Conservation (phyloP, 1,284 basidiomycete species). For the Pseudozyma sp. region DNA sequence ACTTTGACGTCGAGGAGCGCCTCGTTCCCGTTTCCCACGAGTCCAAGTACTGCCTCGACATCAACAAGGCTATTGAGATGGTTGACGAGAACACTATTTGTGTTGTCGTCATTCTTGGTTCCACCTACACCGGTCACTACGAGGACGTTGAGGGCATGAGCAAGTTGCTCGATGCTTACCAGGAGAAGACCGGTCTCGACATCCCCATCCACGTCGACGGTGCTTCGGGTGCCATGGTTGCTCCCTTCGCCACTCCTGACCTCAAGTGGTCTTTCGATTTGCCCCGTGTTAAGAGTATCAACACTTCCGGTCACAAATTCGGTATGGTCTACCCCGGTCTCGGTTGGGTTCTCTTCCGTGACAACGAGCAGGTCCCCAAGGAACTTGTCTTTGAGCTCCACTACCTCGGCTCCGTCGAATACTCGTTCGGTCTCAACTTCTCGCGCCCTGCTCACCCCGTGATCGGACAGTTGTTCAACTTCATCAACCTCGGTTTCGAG, state of each 20-base stretch:
- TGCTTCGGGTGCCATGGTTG: conserved; percentile 71
- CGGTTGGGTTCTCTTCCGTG: conserved; percentile 67
- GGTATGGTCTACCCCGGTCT: conserved; percentile 84
- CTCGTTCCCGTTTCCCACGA: conserved; percentile 60
- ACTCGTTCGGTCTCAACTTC: conserved; percentile 90
- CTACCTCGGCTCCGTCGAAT: conserved; percentile 66
- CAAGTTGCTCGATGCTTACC: conserved; percentile 85
- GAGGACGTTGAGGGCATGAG: conserved; percentile 90
- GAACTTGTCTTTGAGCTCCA: conserved; percentile 86
- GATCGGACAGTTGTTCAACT: conserved; percentile 90
- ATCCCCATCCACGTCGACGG: conserved; percentile 75
- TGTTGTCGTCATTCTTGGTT: conserved; percentile 74
- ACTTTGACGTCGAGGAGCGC: conserved; percentile 83
- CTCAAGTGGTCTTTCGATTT: conserved; percentile 78
- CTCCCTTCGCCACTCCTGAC: conserved; percentile 82
- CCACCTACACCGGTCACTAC: conserved; percentile 92
- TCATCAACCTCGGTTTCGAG: conserved; percentile 66
- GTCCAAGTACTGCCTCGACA: conserved; percentile 78
- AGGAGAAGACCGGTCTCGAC: conserved; percentile 78
- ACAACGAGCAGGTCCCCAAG: conserved; percentile 71
- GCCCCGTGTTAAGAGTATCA: conserved; percentile 85
- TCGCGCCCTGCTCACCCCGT: conserved; percentile 89
- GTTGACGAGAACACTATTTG: conserved; percentile 84
- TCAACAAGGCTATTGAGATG: conserved; percentile 84
- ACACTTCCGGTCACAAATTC: conserved; percentile 80